Base-by-base conservation (phyloP, 1,139 yeast genomes). In the Kodamaea anthophila region DNA sequence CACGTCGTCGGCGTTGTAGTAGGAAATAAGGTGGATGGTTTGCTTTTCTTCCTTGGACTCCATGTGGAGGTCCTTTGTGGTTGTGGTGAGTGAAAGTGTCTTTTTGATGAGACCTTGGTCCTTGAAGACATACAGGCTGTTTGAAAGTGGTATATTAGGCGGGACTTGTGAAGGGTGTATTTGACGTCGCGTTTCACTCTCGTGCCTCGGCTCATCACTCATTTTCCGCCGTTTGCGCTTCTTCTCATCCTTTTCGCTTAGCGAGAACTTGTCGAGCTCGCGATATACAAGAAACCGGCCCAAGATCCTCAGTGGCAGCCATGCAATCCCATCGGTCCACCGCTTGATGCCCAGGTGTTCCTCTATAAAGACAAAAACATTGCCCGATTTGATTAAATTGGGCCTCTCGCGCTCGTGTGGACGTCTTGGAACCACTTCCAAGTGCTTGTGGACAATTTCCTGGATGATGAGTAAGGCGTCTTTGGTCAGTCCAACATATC, bases 301-400 rank as follows among this genome's bases (percentile, higher is more conserved):
- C 24, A 85, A 64, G 18, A 87, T 85, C 30, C 96, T 62, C 3
- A 93, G 80, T 0, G 96, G 96, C 2, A 88, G 77, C 96, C 96
- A 87, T 9, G 88, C 70, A 13, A 84, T 74, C 10, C 96, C 95
- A 49, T 87, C 96, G 1, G 96, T 87, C 96, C 96, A 87, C 33
- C 96, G 64, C 51, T 83, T 83, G 38, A 87, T 86, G 1, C 93
- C 91, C 0, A 91, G 77, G 13, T 71, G 66, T 41, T 82, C 86
- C 52, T 87, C 96, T 30, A 83, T 74, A 48, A 86, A 87, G 3
- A 87, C 86, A 55, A 86, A 87, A 1, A 86, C 79, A 43, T 79
- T 76, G 1, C 96, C 96, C 9, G 87, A 77, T 34, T 66, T 63
- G 24, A 87, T 85, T 29, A 85, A 59, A 7, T 60, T 58, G 1